Evolutionary conservation across 768 basidiomycete species (phyloP), one percentile per base, ranked within the genome.

Genomic region (Grammothele lineata): DNA sequence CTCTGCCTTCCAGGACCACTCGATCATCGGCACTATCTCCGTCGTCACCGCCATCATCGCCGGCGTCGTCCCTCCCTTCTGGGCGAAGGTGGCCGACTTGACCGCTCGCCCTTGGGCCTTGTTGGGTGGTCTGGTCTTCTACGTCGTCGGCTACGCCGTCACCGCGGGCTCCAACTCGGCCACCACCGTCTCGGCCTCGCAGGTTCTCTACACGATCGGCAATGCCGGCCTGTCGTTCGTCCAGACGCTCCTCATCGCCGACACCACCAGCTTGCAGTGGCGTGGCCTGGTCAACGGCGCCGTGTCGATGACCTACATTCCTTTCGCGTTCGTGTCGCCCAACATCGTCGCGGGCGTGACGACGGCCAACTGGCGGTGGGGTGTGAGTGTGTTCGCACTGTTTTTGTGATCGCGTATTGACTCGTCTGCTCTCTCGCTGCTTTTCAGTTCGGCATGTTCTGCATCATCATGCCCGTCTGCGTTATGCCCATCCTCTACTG

Each of bases 51-150:
- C 37, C 12, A 57, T 60, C 37, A 57, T 57, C 4, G 42, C 44
- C 17, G 50, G 46, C 12, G 66, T 74, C 11, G 64, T 65, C 15
- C 71, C 71, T 55, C 74, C 76, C 0, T 59, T 73, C 43, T 68
- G 74, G 44, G 75, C 76, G 18, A 76, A 76, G 58, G 53, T 75
- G 14, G 62, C 73, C 26, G 75, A 78, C 60, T 66, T 73, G 2
- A 56, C 70, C 24, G 72, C 73, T 18, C 67, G 75, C 33, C 71
- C 68, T 1, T 67, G 68, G 39, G 70, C 74, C 0, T 71, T 67
- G 57, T 54, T 64, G 37, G 37, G 69, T 17, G 34, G 45, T 5
- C 43, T 61, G 3, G n/a, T 65, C 36, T 60, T 71, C 39, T 74
- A 73, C 55, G 62, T 62, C 37, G 14, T 70, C 15, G 70, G 70